These are phyloP conservation scores for Aspergillus proliferans DNA, from an alignment of 2,329 filamentous ascomycete species.

Conservation along the genomic window DNA sequence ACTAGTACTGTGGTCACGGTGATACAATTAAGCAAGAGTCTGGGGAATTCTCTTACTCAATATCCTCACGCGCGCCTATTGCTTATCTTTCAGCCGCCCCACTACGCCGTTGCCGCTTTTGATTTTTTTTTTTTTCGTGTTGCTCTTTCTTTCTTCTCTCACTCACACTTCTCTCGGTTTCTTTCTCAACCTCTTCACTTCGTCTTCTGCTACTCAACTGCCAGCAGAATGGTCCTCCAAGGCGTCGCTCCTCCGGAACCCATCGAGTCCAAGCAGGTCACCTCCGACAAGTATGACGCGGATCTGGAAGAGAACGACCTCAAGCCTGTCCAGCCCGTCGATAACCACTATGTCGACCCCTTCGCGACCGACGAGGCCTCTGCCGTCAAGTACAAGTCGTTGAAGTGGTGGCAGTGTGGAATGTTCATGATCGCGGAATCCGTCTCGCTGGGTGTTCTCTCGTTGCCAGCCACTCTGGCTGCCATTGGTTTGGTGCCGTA, in stretches of 20 bases:
- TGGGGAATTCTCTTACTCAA: no score
- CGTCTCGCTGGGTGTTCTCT: conserved; percentile 52
- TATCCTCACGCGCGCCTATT: no score
- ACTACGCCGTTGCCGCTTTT: no score
- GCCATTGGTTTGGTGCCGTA: conserved; percentile 47
- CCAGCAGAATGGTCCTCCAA: neutral
- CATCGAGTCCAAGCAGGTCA: conserved; percentile 8
- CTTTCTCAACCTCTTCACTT: neutral
- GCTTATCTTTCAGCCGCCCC: no score
- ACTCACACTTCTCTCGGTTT: no score
- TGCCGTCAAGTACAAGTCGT: conserved; percentile 44
- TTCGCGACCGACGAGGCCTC: conserved; percentile 28
- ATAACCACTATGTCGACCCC: conserved; percentile 15
- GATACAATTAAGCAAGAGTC: no score
- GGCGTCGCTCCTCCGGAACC: conserved; percentile 7
- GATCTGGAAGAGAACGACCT: conserved; percentile 8
- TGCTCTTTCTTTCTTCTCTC: no score
- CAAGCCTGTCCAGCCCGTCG: conserved; percentile 5
- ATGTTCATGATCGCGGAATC: conserved; percentile 52
- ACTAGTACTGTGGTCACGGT: no score
- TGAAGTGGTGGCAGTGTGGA: conserved; percentile 39
- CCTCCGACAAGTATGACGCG: conserved; percentile 2
- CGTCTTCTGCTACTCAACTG: neutral
- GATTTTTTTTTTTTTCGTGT: no score
- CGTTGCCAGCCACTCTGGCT: conserved; percentile 47